These are phyloP conservation scores for Porcisia deanei DNA, from an alignment of 208 protist species.

Conservation along the genomic window DNA sequence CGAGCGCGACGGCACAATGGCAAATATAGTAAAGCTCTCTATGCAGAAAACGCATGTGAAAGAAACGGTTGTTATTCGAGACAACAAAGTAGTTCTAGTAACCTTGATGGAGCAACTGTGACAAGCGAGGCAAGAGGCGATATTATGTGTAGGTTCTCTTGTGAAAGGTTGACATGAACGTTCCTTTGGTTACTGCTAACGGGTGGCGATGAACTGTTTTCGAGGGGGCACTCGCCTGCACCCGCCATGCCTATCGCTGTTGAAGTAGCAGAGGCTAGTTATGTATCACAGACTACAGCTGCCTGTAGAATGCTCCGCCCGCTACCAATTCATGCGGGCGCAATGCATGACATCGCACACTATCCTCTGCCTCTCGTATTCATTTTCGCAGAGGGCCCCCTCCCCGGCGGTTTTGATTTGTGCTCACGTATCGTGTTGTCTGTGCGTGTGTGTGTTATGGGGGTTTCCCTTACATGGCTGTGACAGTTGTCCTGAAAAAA, in stretches of 20 bases:
- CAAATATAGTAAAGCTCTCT: constrained; percentile 44
- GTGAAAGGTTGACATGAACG: background rate
- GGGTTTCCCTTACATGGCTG: background rate
- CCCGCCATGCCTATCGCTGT: background rate
- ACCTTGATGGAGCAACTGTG: constrained; percentile 56
- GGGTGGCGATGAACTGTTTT: no score
- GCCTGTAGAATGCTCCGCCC: background rate
- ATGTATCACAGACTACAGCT: background rate
- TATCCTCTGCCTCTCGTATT: background rate
- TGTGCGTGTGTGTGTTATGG: background rate
- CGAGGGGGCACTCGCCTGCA: background rate
- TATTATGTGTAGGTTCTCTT: background rate
- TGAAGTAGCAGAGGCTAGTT: background rate
- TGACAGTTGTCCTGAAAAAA: background rate
- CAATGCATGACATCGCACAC: background rate
- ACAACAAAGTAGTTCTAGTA: constrained; percentile 60
- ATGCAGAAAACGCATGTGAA: constrained; percentile 47
- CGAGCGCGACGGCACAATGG: constrained; percentile 71
- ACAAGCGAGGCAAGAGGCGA: background rate
- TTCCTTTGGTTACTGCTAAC: background rate
- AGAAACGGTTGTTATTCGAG: constrained; percentile 69
- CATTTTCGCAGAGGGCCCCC: background rate
- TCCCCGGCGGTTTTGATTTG: background rate
- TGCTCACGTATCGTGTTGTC: background rate
- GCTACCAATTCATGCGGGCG: no score